These are phyloP conservation scores for Puccinia hordei DNA, from an alignment of 1,284 basidiomycete genomes.

Conservation along the genomic window DNA sequence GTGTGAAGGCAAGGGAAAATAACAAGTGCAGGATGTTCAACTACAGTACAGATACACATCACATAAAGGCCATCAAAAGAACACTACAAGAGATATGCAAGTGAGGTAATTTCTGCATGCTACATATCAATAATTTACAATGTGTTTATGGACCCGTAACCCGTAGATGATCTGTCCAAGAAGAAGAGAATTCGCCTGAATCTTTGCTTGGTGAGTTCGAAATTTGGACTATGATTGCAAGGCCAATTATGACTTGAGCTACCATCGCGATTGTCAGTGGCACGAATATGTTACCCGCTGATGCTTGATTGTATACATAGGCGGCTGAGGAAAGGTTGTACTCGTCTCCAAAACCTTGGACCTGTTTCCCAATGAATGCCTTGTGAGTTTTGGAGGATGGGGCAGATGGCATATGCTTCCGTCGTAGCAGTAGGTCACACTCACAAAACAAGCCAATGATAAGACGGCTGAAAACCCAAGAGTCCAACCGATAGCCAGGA, in stretches of 20 bases:
- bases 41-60: background rate
- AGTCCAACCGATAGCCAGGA: slow-evolving; percentile 46
- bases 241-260: slow-evolving; percentile 32
- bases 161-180: slow-evolving; percentile 41
- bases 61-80: background rate
- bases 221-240: slow-evolving; percentile 33
- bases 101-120: background rate
- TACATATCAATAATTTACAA: background rate
- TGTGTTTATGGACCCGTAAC: slow-evolving; percentile 19
- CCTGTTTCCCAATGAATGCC: background rate
- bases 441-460: slow-evolving; percentile 48
- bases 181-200: slow-evolving; percentile 29
- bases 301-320: slow-evolving; percentile 26
- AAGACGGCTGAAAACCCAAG: slow-evolving; percentile 45
- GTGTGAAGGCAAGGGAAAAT: background rate
- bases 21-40: background rate
- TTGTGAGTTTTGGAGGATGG: background rate
- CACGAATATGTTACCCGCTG: slow-evolving; percentile 27
- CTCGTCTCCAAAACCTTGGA: slow-evolving; percentile 37
- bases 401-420: background rate
- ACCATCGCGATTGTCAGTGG: slow-evolving; percentile 36
- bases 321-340: slow-evolving; percentile 29
- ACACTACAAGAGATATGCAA: background rate
- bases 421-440: background rate
- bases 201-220: slow-evolving; percentile 33